Conservation (phyloP, 805 yeast species). For the Yamadazyma insecticola region DNA sequence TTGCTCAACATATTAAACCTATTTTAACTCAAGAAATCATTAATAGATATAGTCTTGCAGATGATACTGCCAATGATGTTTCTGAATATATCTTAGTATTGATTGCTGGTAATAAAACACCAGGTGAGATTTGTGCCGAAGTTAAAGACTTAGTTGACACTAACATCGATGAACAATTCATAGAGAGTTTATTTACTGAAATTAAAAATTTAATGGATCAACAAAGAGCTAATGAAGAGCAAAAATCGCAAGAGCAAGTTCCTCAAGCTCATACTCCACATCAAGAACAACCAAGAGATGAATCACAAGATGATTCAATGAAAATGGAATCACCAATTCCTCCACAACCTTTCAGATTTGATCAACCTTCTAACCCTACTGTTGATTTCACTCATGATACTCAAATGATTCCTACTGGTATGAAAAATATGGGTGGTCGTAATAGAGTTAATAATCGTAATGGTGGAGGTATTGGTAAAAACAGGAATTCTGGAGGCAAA, state of each 20-base stretch:
- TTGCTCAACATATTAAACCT: constrained; percentile 32
- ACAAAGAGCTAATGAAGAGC: constrained; percentile 8
- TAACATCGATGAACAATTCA: constrained; percentile 53
- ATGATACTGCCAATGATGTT: constrained; percentile 49
- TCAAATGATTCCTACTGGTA: too few relatives aligned
- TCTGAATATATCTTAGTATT: constrained; percentile 73
- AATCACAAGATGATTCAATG: constrained; percentile 3
- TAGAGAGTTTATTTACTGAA: constrained; percentile 55
- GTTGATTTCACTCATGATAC: too few relatives aligned
- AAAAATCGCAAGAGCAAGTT: constrained; percentile 9
- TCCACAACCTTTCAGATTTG: background rate
- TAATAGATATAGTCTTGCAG: constrained; percentile 28
- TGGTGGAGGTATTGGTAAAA: constrained; percentile 21
- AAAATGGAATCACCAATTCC: too few relatives aligned
- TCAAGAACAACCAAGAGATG: constrained; percentile 5
- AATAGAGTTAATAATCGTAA: constrained; percentile 1
- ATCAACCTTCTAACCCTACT: background rate
- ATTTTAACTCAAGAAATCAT: constrained; percentile 32
- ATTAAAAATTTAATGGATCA: constrained; percentile 36
- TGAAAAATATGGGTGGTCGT: too few relatives aligned
- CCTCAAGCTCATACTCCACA: constrained; percentile 5
- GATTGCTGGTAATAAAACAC: constrained; percentile 62
- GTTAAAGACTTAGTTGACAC: constrained; percentile 58
- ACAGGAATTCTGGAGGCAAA: constrained; percentile 10
- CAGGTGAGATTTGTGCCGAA: constrained; percentile 57